Evolutionary conservation across 75 land plant genomes (phyloP), one percentile per base, ranked within the genome.

Genomic region (Picea glauca): DNA sequence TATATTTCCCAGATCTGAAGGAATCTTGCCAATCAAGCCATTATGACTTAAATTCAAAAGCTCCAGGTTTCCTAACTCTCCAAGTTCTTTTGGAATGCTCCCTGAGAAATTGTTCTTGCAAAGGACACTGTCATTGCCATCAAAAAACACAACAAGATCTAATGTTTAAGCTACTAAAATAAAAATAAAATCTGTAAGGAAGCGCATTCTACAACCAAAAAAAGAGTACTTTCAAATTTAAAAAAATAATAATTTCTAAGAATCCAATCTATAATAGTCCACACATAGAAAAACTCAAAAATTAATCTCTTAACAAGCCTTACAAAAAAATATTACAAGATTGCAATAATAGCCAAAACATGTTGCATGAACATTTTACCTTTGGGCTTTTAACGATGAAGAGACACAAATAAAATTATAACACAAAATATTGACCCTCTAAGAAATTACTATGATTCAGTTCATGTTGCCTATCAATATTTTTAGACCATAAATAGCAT

Each of bases 41-140:
- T 96, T 96, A 54, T 82, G 78, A 78, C 92, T 84, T 73, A 96
- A 78, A 76, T 96, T 94, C 43, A 96, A 82, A 8, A 83, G 21
- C 77, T 90, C 90, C 78, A 96, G 73, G 46, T 58, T 77, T 60
- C 40, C 68, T 33, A 94, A 88, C 14, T 50, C 62, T 58, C 85
- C 87, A 78, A 96, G 35, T 81, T 89, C 88, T 20, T 84, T 85
- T 30, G 98, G 98, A 77, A 96, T 90, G 30, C 65, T 58, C 30
- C 96, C 96, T 54, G 84, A 80, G 54, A 91, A 88, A 26, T 77
- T 80, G 79, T 91, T 91, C 76, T 75, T 76, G 65, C 58, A 73
- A 54, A 90, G 84, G 9, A 75, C 6, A 76, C 91, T 86, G 84
- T 26, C 23, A 72, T 77, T 30, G 23, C 35, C 50, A 31, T 30